Base-by-base conservation (phyloP, 768 basidiomycete genomes). In the Phanerodontia chrysosporium region DNA sequence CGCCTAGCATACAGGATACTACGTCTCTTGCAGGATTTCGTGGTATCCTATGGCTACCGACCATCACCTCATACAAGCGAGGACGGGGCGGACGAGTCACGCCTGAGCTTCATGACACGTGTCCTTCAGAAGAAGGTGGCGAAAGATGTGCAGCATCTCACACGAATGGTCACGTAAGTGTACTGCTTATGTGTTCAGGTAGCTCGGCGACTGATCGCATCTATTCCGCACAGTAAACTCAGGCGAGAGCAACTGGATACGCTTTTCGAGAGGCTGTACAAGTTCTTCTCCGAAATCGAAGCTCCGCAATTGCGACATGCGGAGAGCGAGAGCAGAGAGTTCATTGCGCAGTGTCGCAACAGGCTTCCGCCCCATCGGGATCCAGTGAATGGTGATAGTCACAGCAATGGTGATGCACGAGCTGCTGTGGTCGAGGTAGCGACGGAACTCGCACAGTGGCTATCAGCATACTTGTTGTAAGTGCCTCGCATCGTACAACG, bases 1-100 rank as follows among this genome's bases (percentile, higher is more conserved):
- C 78, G 81, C 1, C 63, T 84, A 1, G 82, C 78, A 7, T 83
- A 85, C 61, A 69, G 73, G 18, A 52, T 87, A 18, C 65, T 86
- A 52, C 66, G 73, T 10, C 63, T 72, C 0, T 67, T 85, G 0
- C 79, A 81, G 49, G 60, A 63, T 3, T 79, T 81, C 39, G 73
- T 86, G 67, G 61, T 70, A 18, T 63, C 68, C 2, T 68, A 77
- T 24, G 83, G 80, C 7, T 75, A 80, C 62, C 80, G 74, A 62
- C 29, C 53, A 12, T 55, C 52, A 72, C 69, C 25, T 56, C 76
- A 0, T 70, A 72, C 16, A 36, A 51, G 51, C 55, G 21, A 25
- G 27, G 16, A 62, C 73, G 72, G 74, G 65, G 61, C n/a, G 57
- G 57, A 65, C 58, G 45, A 58, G 54, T 39, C 51, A 32, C 29